phyloP scores from a whole-genome alignment of 2,329 filamentous ascomycete genomes.

The Tolypocladium ophioglossoides region DNA sequence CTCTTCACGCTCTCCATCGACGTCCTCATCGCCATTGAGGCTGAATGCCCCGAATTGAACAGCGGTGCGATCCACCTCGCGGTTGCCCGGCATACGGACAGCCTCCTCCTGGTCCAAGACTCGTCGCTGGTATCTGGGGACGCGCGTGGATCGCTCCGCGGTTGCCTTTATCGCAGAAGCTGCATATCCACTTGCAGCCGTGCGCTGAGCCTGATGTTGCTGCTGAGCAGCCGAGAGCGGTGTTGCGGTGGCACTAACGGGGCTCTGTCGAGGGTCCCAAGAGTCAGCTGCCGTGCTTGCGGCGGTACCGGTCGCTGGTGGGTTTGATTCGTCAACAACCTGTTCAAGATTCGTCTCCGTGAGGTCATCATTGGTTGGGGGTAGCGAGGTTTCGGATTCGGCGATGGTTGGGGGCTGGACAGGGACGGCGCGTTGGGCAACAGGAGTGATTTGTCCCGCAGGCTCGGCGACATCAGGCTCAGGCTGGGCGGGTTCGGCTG shows the following conservation, averaged over 20 bases:
- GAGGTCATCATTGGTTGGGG: constrained; percentile 69
- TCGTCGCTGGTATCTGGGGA: constrained; percentile 73
- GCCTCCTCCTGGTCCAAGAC: constrained; percentile 93
- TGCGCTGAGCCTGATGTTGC: constrained; percentile 44
- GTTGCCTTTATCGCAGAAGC: constrained; percentile 76
- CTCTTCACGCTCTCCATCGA: constrained; percentile 91
- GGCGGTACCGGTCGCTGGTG: constrained; percentile 68
- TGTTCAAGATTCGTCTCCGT: constrained; percentile 90
- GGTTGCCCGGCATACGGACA: constrained; percentile 95
- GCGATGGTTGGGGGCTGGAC: constrained; percentile 18
- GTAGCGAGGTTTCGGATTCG: constrained; percentile 45
- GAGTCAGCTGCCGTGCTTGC: constrained; percentile 86
- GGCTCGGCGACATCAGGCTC: constrained; percentile 25
- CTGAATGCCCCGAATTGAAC: constrained; percentile 97
- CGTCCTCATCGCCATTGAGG: constrained; percentile 76
- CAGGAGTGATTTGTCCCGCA: constrained; percentile 22
- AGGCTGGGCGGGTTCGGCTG: constrained; percentile 18
- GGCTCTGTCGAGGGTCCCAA: constrained; percentile 57
- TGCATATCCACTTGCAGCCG: constrained; percentile 57
- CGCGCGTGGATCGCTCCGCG: constrained; percentile 50
- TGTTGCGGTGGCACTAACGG: constrained; percentile 51
- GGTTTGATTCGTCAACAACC: constrained; percentile 70
- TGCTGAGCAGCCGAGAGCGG: constrained; percentile 55
- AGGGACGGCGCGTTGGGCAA: constrained; percentile 19
- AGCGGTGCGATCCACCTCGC: constrained; percentile 82